These are phyloP conservation scores for Eutrema salsugineum DNA, from an alignment of 441 rosid species.

Conservation along the genomic window DNA sequence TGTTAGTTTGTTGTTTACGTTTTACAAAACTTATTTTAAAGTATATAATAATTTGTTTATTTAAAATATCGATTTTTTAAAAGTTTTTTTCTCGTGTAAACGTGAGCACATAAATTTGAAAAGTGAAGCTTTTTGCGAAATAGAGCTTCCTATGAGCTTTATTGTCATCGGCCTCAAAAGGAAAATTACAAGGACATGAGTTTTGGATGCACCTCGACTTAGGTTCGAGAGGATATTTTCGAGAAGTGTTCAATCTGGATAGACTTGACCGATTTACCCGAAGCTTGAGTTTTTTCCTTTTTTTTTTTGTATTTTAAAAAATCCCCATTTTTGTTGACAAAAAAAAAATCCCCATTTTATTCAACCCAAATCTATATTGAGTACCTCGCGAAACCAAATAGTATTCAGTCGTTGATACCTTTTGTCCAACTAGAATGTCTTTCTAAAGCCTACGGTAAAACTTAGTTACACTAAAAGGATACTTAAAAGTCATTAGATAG, in stretches of 20 bases:
- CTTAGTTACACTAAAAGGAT: no score
- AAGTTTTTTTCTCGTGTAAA: neutral
- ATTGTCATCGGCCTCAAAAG: neutral
- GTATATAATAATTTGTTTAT: no score
- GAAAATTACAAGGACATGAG: neutral
- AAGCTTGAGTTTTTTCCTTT: no score
- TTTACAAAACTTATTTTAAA: neutral
- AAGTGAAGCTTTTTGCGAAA: neutral
- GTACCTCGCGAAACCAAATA: no score
- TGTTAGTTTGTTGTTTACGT: neutral
- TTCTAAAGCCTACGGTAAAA: no score
- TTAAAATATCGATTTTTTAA: neutral
- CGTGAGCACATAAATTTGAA: neutral
- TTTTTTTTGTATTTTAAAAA: no score
- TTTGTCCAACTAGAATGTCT: no score
- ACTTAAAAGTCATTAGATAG: no score
- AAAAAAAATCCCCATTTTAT: no score
- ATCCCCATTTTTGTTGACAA: no score
- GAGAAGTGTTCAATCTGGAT: neutral
- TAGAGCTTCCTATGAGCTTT: neutral
- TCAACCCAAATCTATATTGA: no score
- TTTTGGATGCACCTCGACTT: neutral
- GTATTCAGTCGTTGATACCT: no score
- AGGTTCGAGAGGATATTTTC: neutral
- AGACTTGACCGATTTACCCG: neutral